Conservation (phyloP, 805 yeast species). For the Barnettozyma botsteinii region DNA sequence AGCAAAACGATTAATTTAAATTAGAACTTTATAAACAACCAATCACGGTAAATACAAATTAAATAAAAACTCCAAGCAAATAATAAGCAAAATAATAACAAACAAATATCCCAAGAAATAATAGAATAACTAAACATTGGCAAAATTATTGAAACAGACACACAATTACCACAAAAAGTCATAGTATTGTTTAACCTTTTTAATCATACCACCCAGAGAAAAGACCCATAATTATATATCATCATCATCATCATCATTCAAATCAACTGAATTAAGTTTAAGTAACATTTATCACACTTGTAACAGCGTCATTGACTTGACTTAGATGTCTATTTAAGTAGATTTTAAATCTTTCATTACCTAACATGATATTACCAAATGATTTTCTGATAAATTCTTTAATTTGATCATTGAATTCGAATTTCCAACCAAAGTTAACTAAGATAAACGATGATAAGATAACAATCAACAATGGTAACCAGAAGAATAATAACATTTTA, state of each 20-base stretch:
- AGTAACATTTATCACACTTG: slow-evolving; percentile 25
- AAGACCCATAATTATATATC: background rate
- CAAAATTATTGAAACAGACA: too few species aligned
- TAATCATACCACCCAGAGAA: background rate
- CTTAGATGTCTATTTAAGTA: slow-evolving; percentile 34
- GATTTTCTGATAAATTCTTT: slow-evolving; percentile 37
- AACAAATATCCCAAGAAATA: too few species aligned
- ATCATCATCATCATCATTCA: background rate
- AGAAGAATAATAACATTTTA: slow-evolving; percentile 80
- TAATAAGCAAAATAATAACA: too few species aligned
- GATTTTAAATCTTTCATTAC: slow-evolving; percentile 44
- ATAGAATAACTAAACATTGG: too few species aligned
- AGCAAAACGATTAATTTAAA: background rate
- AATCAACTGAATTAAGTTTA: slow-evolving; percentile 1
- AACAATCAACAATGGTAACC: slow-evolving; percentile 74
- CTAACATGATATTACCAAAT: slow-evolving; percentile 45
- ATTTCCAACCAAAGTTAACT: slow-evolving; percentile 29
- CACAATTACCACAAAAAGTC: too few species aligned
- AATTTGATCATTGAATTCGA: slow-evolving; percentile 29
- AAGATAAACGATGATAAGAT: slow-evolving; percentile 42
- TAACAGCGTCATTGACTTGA: slow-evolving; percentile 37
- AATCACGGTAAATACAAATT: too few species aligned
- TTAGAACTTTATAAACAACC: too few species aligned
- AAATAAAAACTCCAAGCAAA: too few species aligned
- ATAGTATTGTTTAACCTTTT: too few species aligned